Conservation (phyloP, 1,139 yeast genomes). For the Hanseniaspora uvarum region DNA sequence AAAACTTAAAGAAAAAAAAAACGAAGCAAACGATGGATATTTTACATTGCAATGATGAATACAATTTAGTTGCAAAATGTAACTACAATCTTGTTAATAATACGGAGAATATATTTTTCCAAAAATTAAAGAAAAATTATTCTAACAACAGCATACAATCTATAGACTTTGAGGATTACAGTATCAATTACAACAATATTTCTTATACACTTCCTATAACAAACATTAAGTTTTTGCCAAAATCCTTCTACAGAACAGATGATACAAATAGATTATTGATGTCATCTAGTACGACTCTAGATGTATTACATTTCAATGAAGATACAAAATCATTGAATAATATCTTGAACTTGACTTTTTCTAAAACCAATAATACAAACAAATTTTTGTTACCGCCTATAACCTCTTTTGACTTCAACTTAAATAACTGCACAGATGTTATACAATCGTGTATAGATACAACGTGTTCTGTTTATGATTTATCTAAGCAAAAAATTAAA, state of each 20-base stretch:
- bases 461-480: slow-evolving; percentile 94
- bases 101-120: not conserved
- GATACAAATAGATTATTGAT: slow-evolving; percentile 2
- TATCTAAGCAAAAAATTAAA: slow-evolving; percentile 54
- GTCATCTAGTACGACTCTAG: not conserved
- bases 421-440: slow-evolving; percentile 54
- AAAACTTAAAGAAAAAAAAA: too few relatives aligned
- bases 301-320: slow-evolving; percentile 19
- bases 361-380: slow-evolving; percentile 20
- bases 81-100: slow-evolving; percentile 1
- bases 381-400: slow-evolving; percentile 56
- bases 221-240: slow-evolving; percentile 9
- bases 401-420: slow-evolving; percentile 91
- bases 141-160: not conserved
- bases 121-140: not conserved
- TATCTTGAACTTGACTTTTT: slow-evolving; percentile 29
- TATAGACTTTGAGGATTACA: not conserved
- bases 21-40: not conserved
- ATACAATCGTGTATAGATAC: slow-evolving; percentile 89
- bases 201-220: slow-evolving; percentile 3
- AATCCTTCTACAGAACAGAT: slow-evolving; percentile 8
- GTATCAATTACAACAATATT: not conserved
- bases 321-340: slow-evolving; percentile 25
- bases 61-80: slow-evolving; percentile 11
- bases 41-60: not conserved